These are phyloP conservation scores for Lodderomyces beijingensis DNA, from an alignment of 1,139 yeast species.

Conservation along the genomic window DNA sequence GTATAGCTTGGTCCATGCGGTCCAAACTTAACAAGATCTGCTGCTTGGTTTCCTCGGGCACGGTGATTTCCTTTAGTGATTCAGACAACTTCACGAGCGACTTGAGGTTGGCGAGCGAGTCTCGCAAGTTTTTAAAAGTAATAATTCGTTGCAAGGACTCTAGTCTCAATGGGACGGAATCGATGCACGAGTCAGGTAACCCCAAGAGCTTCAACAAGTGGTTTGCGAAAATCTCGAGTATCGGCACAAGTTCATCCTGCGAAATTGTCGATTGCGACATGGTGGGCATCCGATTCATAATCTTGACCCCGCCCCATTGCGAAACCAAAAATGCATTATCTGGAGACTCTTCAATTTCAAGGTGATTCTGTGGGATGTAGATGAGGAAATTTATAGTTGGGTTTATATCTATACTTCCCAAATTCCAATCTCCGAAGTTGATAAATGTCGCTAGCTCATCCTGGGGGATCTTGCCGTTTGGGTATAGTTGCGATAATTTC, in stretches of 20 bases:
- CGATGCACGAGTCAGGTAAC: constrained; percentile 32
- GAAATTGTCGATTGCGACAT: constrained; percentile 20
- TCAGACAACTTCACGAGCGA: constrained; percentile 14
- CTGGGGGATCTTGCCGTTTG: constrained; percentile 32
- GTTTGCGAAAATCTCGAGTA: constrained; percentile 66
- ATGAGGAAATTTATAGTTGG: constrained; percentile 70
- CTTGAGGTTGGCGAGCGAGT: constrained; percentile 26
- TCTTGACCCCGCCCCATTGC: constrained; percentile 80
- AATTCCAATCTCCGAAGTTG: constrained; percentile 75
- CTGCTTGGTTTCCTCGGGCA: constrained; percentile 60
- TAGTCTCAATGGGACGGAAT: constrained; percentile 55
- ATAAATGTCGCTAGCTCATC: constrained; percentile 63
- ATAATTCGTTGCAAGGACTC: constrained; percentile 63
- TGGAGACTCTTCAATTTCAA: constrained; percentile 39
- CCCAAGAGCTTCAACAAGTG: constrained; percentile 76
- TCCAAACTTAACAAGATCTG: constrained; percentile 42
- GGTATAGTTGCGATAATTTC: constrained; percentile 27
- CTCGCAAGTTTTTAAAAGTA: constrained; percentile 48
- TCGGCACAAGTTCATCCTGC: constrained; percentile 47
- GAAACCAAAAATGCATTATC: constrained; percentile 77
- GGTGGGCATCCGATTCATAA: constrained; percentile 42
- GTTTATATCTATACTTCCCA: constrained; percentile 49
- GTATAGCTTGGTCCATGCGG: constrained; percentile 30
- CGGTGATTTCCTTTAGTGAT: constrained; percentile 70
- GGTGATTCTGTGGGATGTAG: constrained; percentile 55